A percentile compares a stretch with the other conserved stretches of the same genome.
Evolutionary conservation across 345 rosid genomes (phyloP).

Genomic region (Ceriops tagal): DNA sequence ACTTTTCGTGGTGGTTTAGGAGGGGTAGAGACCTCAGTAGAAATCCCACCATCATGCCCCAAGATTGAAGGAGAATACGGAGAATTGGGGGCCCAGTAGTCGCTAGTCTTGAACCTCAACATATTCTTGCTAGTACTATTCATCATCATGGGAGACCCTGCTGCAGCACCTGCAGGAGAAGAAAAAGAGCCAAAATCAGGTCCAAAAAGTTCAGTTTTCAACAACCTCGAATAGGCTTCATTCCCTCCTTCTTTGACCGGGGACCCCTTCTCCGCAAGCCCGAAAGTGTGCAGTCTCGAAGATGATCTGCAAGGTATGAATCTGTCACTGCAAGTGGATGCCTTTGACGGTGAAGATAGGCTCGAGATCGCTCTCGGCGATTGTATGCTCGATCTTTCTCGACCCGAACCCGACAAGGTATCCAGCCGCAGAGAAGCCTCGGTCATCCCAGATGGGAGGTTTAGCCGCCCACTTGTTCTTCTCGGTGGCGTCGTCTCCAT

Average conservation of each 20-base stretch:
- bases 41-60: constrained; percentile 57
- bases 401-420: constrained; percentile 45
- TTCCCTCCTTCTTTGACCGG: constrained; percentile 94
- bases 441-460: constrained; percentile 88
- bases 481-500: constrained; percentile 68
- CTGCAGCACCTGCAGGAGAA: constrained; percentile 62
- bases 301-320: constrained; percentile 98
- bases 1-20: constrained; percentile 88
- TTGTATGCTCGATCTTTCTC: constrained; percentile 1
- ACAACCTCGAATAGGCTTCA: constrained; percentile 67
- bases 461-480: constrained; percentile 66
- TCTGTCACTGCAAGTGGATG: constrained; percentile 74
- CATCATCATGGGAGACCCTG: constrained; percentile 48
- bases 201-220: constrained; percentile 86
- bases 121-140: constrained; percentile 71
- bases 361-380: constrained; percentile 59
- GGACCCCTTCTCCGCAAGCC: constrained; percentile 65
- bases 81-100: constrained; percentile 65
- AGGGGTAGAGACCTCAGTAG: constrained; percentile 67
- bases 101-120: constrained; percentile 75
- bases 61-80: constrained; percentile 82
- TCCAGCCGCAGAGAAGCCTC: constrained; percentile 64
- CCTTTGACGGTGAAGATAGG: constrained; percentile 71
- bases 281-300: constrained; percentile 82
- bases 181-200: constrained; percentile 70